Evolutionary conservation across 2,329 filamentous ascomycete genomes (phyloP).

Genomic region (Ascochyta viciae-villosae): DNA sequence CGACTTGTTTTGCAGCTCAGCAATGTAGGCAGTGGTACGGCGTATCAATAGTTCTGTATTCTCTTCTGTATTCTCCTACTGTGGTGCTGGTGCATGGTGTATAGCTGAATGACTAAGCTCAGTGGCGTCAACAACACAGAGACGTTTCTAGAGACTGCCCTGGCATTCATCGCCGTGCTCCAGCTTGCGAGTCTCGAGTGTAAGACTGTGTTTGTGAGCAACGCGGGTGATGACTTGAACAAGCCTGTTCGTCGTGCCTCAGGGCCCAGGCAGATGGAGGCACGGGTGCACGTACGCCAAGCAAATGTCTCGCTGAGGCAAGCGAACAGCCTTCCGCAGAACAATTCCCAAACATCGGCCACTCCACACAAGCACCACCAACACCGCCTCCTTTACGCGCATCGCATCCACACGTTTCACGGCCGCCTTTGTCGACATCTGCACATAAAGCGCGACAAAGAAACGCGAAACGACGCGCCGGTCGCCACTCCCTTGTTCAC

Average conservation of each 20-base stretch:
- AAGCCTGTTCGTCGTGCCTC: neutral
- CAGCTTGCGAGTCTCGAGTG: neutral
- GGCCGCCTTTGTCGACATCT: constrained; percentile 19
- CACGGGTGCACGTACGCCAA: constrained; percentile 5
- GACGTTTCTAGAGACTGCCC: neutral
- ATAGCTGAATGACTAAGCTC: neutral
- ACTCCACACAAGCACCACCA: constrained; percentile 20
- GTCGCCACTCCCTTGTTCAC: constrained; percentile 31
- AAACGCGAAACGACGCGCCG: constrained; percentile 33
- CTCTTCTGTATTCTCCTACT: neutral
- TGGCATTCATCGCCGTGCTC: neutral
- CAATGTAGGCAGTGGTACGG: neutral
- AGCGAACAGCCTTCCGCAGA: constrained; percentile 13
- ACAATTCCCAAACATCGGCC: constrained; percentile 9
- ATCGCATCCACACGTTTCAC: constrained; percentile 20
- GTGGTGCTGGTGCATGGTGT: too few relatives aligned
- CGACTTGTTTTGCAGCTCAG: neutral
- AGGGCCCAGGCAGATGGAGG: neutral
- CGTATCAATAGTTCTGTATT: neutral
- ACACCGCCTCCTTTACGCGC: constrained; percentile 16
- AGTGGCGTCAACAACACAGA: neutral
- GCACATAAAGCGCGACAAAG: constrained; percentile 7
- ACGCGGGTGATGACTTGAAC: neutral
- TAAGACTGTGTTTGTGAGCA: neutral
- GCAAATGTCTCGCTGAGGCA: constrained; percentile 10